phyloP scores from a whole-genome alignment of 257 asterid genomes.

The Nicotiana knightiana region DNA sequence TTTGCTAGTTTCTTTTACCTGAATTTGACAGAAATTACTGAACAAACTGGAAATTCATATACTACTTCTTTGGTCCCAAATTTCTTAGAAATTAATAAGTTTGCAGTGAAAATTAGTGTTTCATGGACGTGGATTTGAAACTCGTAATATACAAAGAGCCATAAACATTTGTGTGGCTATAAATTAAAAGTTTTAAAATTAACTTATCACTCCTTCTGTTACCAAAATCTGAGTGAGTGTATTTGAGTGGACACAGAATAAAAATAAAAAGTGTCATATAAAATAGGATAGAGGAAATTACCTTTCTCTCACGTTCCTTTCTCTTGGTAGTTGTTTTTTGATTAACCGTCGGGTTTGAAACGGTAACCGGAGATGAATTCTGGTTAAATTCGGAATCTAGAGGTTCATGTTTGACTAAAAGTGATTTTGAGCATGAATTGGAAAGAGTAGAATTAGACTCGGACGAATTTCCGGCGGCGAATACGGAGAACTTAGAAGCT shows the following conservation, averaged over 20 bases:
- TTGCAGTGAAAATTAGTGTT: too few species aligned
- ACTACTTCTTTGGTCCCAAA: too few species aligned
- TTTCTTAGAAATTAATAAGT: background rate
- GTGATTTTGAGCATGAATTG: constrained; percentile 25
- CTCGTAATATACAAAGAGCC: too few species aligned
- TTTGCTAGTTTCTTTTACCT: constrained; percentile 55
- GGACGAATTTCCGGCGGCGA: constrained; percentile 39
- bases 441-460: constrained; percentile 20
- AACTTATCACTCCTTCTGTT: too few species aligned
- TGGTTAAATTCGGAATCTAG: constrained; percentile 51
- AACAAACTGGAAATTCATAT: background rate
- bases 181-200: too few species aligned
- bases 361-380: constrained; percentile 41
- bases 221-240: too few species aligned
- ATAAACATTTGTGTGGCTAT: too few species aligned
- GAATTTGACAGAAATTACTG: background rate
- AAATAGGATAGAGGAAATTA: constrained; percentile 12
- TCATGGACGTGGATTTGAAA: too few species aligned
- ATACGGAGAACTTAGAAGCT: constrained; percentile 64
- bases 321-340: constrained; percentile 48
- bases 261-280: too few species aligned
- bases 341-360: constrained; percentile 39
- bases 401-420: constrained; percentile 66
- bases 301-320: constrained; percentile 85
- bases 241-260: too few species aligned